Evolutionary conservation across 2,329 filamentous ascomycete species (phyloP), one percentile per base, ranked within the genome.

Genomic region (Fusarium cicatricum): DNA sequence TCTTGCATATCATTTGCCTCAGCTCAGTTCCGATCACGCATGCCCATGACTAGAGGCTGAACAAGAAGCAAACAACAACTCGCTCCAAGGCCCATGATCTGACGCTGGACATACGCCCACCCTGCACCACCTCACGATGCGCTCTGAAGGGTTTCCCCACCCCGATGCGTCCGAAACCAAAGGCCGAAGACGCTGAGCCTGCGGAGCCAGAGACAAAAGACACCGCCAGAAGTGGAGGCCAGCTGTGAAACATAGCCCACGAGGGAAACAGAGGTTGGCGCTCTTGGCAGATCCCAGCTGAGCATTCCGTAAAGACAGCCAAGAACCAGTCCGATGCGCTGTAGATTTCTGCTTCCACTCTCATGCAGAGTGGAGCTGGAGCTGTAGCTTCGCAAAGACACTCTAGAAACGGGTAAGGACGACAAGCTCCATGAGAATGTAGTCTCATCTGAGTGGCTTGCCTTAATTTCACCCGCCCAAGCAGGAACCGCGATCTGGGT

Each of bases 361-460:
- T 7, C 11, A 38, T 47, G 33, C 33, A 31, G 33, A 15, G 33
- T 32, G 29, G 29, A 32, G 29, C 11, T 32, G 8, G 29, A 32
- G 21, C n/a, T n/a, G n/a, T n/a, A n/a, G 3, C 11, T 9, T 31
- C 28, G 28, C 28, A 31, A 31, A 31, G 28, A 31, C 28, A n/a
- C n/a, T n/a, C n/a, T n/a, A n/a, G n/a, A n/a, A n/a, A n/a, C n/a
- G n/a, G n/a, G n/a, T n/a, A n/a, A n/a, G n/a, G n/a, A n/a, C n/a
- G n/a, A n/a, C n/a, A n/a, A n/a, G n/a, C n/a, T n/a, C n/a, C n/a
- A n/a, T n/a, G n/a, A n/a, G n/a, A n/a, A n/a, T n/a, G 54, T 32
- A 39, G 33, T 38, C 39, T 39, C 38, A 58, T 60, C 49, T 51
- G 29, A 32, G 61, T 53, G 52, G 61, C 58, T 60, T 60, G 61